Conservation (phyloP, 2,329 filamentous ascomycete species). For the Fusarium ambrosium region DNA sequence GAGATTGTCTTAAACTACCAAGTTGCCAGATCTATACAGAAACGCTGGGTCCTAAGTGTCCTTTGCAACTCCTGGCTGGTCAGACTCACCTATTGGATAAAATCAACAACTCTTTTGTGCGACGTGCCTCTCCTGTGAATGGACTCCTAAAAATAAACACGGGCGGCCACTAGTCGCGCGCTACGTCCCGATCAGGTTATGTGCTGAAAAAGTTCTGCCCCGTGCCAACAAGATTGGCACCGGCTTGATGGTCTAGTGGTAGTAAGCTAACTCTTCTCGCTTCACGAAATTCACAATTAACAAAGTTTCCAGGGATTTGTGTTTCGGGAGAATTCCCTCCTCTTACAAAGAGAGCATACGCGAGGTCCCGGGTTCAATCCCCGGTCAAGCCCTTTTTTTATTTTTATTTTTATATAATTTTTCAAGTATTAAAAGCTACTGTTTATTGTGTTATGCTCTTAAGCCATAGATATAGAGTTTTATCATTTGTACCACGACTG, state of each 20-base stretch:
- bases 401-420: background rate
- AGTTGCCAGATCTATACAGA: no score
- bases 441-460: background rate
- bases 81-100: background rate
- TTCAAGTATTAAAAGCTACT: background rate
- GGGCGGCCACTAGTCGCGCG: background rate
- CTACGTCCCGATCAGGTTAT: background rate
- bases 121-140: background rate
- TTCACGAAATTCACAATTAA: background rate
- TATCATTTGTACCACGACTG: no score
- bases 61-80: background rate
- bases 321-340: background rate
- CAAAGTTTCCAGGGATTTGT: background rate
- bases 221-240: background rate
- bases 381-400: background rate
- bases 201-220: background rate
- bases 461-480: no score
- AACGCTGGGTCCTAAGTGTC: no score
- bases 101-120: background rate
- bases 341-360: background rate
- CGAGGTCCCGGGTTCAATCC: background rate
- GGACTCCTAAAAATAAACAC: background rate
- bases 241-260: background rate
- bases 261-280: background rate
- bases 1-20: accelerated